phyloP scores from a whole-genome alignment of 2,329 filamentous ascomycete species.

The Fusarium scirpi region DNA sequence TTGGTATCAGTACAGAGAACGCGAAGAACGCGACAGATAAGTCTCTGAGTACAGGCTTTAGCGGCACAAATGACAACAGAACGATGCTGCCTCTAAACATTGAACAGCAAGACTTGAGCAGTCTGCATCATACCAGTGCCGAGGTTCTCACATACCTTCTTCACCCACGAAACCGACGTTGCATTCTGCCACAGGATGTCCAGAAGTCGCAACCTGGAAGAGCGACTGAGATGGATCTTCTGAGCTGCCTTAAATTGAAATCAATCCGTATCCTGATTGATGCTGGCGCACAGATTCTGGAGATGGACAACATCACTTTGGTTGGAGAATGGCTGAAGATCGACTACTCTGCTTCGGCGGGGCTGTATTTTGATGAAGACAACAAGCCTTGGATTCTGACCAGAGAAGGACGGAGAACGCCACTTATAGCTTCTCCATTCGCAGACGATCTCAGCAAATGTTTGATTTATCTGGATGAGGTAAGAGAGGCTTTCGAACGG shows the following conservation, averaged over 20 bases:
- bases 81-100: conserved; percentile 71
- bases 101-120: conserved; percentile 68
- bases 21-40: conserved; percentile 12
- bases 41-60: conserved; percentile 73
- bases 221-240: conserved; percentile 50
- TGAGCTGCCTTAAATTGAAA: conserved; percentile 13
- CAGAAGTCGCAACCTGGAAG: conserved; percentile 58
- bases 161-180: conserved; percentile 62
- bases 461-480: conserved; percentile 70
- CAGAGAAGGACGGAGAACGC: conserved; percentile 30
- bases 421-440: conserved; percentile 38
- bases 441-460: conserved; percentile 34
- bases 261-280: conserved; percentile 70
- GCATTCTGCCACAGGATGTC: conserved; percentile 50
- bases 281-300: conserved; percentile 72
- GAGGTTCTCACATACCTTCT: conserved; percentile 72
- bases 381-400: conserved; percentile 41
- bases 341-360: conserved; percentile 59
- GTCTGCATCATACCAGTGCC: conserved; percentile 71
- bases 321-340: conserved; percentile 63
- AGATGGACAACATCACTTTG: conserved; percentile 66
- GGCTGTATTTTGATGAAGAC: conserved; percentile 62
- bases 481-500: conserved; percentile 48
- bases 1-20: neutral
- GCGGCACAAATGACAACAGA: conserved; percentile 76